A percentile compares a stretch with the other conserved stretches of the same genome.
Conservation (phyloP, 352 stramenopile species). For the Pelagophyceae sp. region DNA sequence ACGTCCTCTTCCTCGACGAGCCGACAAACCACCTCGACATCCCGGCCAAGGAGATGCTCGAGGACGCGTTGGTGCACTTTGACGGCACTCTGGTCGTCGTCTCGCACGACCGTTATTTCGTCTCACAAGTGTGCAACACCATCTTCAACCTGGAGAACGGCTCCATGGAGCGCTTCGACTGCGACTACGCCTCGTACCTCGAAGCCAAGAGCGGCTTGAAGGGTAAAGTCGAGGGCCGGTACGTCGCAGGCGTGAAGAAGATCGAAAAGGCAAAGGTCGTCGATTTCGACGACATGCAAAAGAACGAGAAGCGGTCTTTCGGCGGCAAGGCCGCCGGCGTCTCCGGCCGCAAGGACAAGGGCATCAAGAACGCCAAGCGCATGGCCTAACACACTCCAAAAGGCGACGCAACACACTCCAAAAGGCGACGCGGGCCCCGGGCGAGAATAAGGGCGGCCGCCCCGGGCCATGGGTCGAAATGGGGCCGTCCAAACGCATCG, state of each 20-base stretch:
- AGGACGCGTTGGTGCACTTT: slow-evolving; percentile 88
- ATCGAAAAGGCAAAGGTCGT: slow-evolving; percentile 59
- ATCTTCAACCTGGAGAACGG: slow-evolving; percentile 68
- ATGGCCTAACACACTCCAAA: slow-evolving; percentile 7
- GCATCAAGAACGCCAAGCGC: slow-evolving; percentile 74
- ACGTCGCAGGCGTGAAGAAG: slow-evolving; percentile 49
- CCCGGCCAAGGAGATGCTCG: slow-evolving; percentile 78
- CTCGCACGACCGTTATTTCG: slow-evolving; percentile 95
- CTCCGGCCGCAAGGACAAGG: slow-evolving; percentile 64
- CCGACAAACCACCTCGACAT: slow-evolving; percentile 93
- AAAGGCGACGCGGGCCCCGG: no score
- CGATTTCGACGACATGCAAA: slow-evolving; percentile 42
- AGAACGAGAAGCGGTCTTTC: slow-evolving; percentile 55
- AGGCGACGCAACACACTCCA: no score
- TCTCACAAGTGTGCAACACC: slow-evolving; percentile 71
- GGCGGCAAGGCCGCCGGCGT: slow-evolving; percentile 54
- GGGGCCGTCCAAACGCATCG: no score
- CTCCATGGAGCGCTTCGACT: slow-evolving; percentile 55
- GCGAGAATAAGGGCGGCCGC: no score
- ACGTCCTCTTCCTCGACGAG: slow-evolving; percentile 84
- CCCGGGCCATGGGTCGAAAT: no score
- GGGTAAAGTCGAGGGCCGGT: slow-evolving; percentile 62
- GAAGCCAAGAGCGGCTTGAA: slow-evolving; percentile 54
- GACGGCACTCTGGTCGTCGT: slow-evolving; percentile 89
- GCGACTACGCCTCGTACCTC: slow-evolving; percentile 74